phyloP scores from a whole-genome alignment of 371 early-diverging fungal species.

The Globomyces sp. region DNA sequence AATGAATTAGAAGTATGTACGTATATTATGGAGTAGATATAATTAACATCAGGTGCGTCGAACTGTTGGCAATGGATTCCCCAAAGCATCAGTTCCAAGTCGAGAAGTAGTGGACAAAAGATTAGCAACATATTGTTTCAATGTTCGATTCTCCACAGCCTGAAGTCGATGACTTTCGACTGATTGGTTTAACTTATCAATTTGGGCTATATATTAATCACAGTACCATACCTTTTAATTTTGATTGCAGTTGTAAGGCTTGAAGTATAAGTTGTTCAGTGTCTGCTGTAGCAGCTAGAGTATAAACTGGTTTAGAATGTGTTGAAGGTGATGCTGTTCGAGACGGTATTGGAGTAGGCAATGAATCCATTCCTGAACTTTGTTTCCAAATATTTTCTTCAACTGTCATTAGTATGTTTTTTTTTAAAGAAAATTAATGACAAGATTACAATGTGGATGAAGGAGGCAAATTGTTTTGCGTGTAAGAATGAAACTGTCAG shows the following conservation, averaged over 20 bases:
- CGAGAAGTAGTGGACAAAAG: conserved; percentile 5
- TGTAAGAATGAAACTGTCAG: no score
- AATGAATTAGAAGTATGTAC: no score
- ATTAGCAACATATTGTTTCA: conserved; percentile 14
- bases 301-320: neutral
- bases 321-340: neutral
- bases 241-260: neutral
- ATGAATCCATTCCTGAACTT: no score
- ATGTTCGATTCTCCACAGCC: conserved; percentile 1
- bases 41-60: no score
- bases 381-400: no score
- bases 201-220: neutral
- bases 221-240: neutral
- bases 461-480: no score
- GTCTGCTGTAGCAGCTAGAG: neutral
- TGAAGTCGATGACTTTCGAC: conserved; percentile 3
- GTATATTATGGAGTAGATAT: no score
- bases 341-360: neutral
- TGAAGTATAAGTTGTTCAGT: neutral
- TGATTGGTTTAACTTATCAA: neutral
- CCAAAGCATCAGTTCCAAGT: conserved; percentile 1
- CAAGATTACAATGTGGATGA: no score
- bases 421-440: no score
- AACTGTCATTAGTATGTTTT: no score
- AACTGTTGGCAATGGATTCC: neutral